Evolutionary conservation across 2,329 filamentous ascomycete species (phyloP).

Genomic region (Aspergillus costaricaensis): DNA sequence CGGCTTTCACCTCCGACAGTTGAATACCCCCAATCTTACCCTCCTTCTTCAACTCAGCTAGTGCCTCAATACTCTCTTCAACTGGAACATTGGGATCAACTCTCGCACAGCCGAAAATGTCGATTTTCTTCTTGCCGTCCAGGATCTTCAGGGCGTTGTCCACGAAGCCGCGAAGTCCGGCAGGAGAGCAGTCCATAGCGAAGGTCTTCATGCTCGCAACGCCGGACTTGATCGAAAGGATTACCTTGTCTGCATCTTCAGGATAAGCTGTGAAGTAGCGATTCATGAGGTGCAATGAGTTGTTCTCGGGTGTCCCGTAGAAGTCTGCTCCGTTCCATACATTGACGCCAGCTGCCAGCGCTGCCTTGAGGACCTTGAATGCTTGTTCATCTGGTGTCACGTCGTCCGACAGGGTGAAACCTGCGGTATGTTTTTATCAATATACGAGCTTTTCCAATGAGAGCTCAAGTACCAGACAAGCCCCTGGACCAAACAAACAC

Average conservation of each 20-base stretch:
- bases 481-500: too few species aligned
- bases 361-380: constrained; percentile 49
- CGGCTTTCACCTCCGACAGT: constrained; percentile 38
- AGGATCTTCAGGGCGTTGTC: constrained; percentile 54
- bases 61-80: constrained; percentile 42
- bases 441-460: too few species aligned
- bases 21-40: constrained; percentile 42
- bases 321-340: constrained; percentile 36
- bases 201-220: constrained; percentile 33
- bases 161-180: constrained; percentile 55
- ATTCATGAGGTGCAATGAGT: constrained; percentile 32
- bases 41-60: constrained; percentile 35
- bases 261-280: constrained; percentile 31
- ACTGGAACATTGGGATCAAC: constrained; percentile 54
- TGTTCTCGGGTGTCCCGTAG: constrained; percentile 35
- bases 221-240: constrained; percentile 32
- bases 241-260: constrained; percentile 30
- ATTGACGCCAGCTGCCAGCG: constrained; percentile 13
- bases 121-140: constrained; percentile 56
- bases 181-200: constrained; percentile 51
- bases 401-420: background rate
- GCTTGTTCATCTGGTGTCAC: constrained; percentile 3
- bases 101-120: constrained; percentile 59
- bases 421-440: background rate
- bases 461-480: too few species aligned